phyloP scores from a whole-genome alignment of 768 basidiomycete genomes.

The Trametes cinnabarina region DNA sequence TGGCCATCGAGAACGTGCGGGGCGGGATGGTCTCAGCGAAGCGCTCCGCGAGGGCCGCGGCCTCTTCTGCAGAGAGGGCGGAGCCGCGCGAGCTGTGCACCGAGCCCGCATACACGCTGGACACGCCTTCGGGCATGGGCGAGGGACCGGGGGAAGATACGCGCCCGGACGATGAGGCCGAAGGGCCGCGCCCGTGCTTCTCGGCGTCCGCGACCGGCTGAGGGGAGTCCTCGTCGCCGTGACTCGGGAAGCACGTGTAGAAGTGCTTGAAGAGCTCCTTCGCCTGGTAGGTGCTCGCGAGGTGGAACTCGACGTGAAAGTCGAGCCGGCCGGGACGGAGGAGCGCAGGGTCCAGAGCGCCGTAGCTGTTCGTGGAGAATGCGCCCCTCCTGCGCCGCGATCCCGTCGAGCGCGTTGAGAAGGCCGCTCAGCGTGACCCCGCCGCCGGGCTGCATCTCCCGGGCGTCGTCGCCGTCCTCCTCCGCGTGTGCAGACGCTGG shows the following conservation, averaged over 20 bases:
- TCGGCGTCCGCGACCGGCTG: neutral
- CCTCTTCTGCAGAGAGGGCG: slow-evolving; percentile 38
- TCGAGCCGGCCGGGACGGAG: slow-evolving; percentile 35
- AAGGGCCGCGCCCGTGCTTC: neutral
- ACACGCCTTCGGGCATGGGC: neutral
- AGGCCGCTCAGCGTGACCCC: slow-evolving; percentile 69
- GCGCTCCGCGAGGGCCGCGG: slow-evolving; percentile 47
- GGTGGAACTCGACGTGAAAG: slow-evolving; percentile 32
- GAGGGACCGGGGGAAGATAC: neutral
- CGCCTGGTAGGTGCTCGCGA: slow-evolving; percentile 31
- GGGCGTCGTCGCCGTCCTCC: slow-evolving; percentile 8
- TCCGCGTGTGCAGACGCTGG: slow-evolving; percentile 31
- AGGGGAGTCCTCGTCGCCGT: neutral
- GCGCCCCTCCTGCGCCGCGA: slow-evolving; percentile 33
- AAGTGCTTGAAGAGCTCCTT: slow-evolving; percentile 33
- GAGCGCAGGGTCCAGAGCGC: slow-evolving; percentile 34
- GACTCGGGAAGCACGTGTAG: slow-evolving; percentile 22
- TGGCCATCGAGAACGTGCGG: slow-evolving; percentile 37
- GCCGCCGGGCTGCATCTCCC: slow-evolving; percentile 21
- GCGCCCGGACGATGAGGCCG: neutral
- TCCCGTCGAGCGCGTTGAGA: slow-evolving; percentile 72
- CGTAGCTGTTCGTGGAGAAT: slow-evolving; percentile 31
- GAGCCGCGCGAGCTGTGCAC: slow-evolving; percentile 3
- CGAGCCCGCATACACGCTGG: neutral
- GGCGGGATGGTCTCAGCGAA: slow-evolving; percentile 55